phyloP scores from a whole-genome alignment of 2,329 filamentous ascomycete species.

The Cytospora mali region DNA sequence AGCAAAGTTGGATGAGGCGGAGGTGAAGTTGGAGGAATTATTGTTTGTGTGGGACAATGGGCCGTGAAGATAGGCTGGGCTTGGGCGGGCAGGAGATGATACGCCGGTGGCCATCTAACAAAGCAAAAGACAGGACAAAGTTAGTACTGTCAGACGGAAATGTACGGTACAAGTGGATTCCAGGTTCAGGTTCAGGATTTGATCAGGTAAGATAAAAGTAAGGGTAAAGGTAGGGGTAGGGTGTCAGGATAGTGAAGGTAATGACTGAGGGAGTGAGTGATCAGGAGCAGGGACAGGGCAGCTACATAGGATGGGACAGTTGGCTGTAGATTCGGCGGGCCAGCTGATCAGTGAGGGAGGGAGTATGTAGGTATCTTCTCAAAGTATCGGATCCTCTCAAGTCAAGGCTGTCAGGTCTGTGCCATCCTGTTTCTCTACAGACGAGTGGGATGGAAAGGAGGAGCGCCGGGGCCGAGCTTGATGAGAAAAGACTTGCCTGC shows the following conservation, averaged over 20 bases:
- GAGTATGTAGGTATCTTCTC: constrained; percentile 2
- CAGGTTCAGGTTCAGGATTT: not conserved
- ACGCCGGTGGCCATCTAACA: constrained; percentile 31
- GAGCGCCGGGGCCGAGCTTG: not conserved
- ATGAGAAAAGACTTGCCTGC: constrained; percentile 14
- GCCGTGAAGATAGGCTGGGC: constrained; percentile 27
- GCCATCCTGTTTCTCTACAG: not conserved
- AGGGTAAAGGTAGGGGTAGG: not conserved
- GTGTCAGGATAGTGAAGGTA: constrained; percentile 11
- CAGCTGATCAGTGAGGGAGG: constrained; percentile 18
- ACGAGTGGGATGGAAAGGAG: constrained; percentile 10
- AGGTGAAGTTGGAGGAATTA: constrained; percentile 21
- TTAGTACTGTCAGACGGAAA: constrained; percentile 17
- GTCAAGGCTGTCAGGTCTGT: not conserved
- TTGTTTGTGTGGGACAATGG: constrained; percentile 27
- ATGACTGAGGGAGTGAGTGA: constrained; percentile 27
- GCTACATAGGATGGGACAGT: constrained; percentile 17
- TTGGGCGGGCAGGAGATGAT: constrained; percentile 29
- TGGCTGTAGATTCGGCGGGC: constrained; percentile 18
- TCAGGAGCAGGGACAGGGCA: constrained; percentile 25
- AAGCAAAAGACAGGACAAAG: constrained; percentile 19
- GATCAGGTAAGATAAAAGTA: constrained; percentile 2
- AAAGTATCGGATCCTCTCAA: not conserved
- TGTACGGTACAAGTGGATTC: constrained; percentile 2
- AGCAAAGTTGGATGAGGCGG: constrained; percentile 10